Evolutionary conservation across 345 rosid genomes (phyloP).

Genomic region (Hevea brasiliensis): DNA sequence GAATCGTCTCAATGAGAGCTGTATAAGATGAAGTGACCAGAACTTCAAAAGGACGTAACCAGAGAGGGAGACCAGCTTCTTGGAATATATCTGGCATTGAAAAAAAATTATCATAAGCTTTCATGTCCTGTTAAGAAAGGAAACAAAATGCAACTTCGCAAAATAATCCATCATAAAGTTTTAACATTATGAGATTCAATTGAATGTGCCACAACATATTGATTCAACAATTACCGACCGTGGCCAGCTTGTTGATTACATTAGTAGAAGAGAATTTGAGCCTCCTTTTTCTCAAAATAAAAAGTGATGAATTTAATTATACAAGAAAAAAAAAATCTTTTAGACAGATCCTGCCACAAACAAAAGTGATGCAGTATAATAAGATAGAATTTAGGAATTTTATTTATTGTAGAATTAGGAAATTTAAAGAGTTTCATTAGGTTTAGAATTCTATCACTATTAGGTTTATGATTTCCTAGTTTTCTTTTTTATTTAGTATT

Average conservation of each 20-base stretch:
- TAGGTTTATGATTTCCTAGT: too few species aligned
- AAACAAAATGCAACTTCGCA: not conserved
- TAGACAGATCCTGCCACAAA: not conserved
- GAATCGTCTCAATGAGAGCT: constrained; percentile 96
- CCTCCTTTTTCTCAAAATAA: not conserved
- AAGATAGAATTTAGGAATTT: too few species aligned
- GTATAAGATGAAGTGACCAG: constrained; percentile 96
- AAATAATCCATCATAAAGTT: not conserved
- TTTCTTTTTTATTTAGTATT: too few species aligned
- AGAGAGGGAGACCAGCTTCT: constrained; percentile 99
- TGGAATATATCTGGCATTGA: constrained; percentile 82
- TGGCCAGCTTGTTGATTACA: not conserved
- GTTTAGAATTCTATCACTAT: too few species aligned
- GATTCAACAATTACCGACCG: not conserved
- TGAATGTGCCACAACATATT: not conserved
- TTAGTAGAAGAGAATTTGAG: not conserved
- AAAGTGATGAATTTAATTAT: not conserved
- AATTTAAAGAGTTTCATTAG: too few species aligned
- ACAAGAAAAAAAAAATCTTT: not conserved
- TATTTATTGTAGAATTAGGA: too few species aligned
- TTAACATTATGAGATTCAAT: not conserved
- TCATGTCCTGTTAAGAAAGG: not conserved
- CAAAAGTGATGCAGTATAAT: too few species aligned
- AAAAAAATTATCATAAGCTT: constrained; percentile 14
- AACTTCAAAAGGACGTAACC: constrained; percentile 98